A percentile compares a stretch with the other conserved stretches of the same genome.
phyloP scores from a whole-genome alignment of 1,139 yeast genomes.

The Yamadazyma diddensiae region DNA sequence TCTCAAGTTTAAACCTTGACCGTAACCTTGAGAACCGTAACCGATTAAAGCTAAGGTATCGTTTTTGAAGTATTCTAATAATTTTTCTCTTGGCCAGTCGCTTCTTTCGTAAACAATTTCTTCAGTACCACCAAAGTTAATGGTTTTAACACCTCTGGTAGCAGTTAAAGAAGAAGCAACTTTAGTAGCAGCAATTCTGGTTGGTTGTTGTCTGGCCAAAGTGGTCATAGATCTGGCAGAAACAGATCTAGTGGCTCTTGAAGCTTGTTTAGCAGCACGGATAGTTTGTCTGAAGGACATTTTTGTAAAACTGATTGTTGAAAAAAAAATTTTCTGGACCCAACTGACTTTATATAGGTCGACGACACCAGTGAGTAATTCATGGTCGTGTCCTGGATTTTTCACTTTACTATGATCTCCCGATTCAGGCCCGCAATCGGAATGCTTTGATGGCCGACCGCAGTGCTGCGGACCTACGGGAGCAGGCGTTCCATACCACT shows the following conservation, averaged over 20 bases:
- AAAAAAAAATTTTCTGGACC: slow-evolving; percentile 1
- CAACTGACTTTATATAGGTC: slow-evolving; percentile 2
- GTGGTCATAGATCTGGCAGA: slow-evolving; percentile 69
- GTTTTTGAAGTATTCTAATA: slow-evolving; percentile 93
- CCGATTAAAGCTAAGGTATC: slow-evolving; percentile 97
- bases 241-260: slow-evolving; percentile 47
- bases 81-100: slow-evolving; percentile 99
- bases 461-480: slow-evolving; percentile 1
- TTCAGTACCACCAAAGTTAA: slow-evolving; percentile 94
- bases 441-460: too few species aligned
- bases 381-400: slow-evolving; percentile 4
- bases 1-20: slow-evolving; percentile 98
- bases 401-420: slow-evolving; percentile 1
- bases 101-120: slow-evolving; percentile 97
- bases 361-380: slow-evolving; percentile 5
- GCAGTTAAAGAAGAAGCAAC: slow-evolving; percentile 17
- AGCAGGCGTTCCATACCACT: not conserved
- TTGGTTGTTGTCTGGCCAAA: slow-evolving; percentile 47
- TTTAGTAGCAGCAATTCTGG: slow-evolving; percentile 28
- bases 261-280: slow-evolving; percentile 61
- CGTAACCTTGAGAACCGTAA: slow-evolving; percentile 99
- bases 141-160: slow-evolving; percentile 88
- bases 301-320: slow-evolving; percentile 2
- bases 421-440: slow-evolving; percentile 5
- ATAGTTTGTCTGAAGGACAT: slow-evolving; percentile 67